Conservation (phyloP, 352 stramenopile species). For the Thalassiosira oceanica region DNA sequence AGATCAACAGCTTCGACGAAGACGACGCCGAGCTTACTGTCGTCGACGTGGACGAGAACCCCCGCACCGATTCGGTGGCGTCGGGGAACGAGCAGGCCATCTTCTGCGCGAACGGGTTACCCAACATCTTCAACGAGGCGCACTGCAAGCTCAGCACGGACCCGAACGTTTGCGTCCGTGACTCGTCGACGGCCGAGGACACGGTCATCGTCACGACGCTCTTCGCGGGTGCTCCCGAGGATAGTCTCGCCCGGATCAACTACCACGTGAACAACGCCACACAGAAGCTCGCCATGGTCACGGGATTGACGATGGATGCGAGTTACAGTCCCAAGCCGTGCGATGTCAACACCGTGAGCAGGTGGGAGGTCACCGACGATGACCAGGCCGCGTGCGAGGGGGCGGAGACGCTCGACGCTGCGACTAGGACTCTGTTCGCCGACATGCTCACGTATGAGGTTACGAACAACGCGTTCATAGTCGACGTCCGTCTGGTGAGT, state of each 20-base stretch:
- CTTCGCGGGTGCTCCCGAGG: neutral
- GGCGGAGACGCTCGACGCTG: neutral
- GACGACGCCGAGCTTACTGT: slow-evolving; percentile 6
- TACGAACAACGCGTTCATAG: slow-evolving; percentile 12
- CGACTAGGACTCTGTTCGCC: slow-evolving; percentile 10
- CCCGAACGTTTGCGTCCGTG: slow-evolving; percentile 28
- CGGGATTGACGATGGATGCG: neutral
- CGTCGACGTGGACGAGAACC: slow-evolving; percentile 35
- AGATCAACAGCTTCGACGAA: slow-evolving; percentile 11
- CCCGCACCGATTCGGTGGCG: slow-evolving; percentile 7
- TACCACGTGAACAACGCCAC: neutral
- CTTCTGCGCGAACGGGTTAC: slow-evolving; percentile 30
- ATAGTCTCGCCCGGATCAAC: slow-evolving; percentile 10
- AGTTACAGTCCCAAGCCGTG: neutral
- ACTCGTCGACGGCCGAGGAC: slow-evolving; percentile 16
- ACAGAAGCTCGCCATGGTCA: neutral
- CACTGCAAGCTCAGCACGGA: slow-evolving; percentile 17
- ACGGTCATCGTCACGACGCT: slow-evolving; percentile 9
- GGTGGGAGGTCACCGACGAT: neutral
- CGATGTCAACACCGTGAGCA: neutral
- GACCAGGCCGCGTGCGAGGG: neutral
- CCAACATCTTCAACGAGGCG: slow-evolving; percentile 47
- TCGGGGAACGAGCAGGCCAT: slow-evolving; percentile 35
- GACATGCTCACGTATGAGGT: slow-evolving; percentile 31
- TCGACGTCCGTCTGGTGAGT: slow-evolving; percentile 27